Conservation (phyloP, 139 green algal species). For the Astrephomene gubernaculifera region DNA sequence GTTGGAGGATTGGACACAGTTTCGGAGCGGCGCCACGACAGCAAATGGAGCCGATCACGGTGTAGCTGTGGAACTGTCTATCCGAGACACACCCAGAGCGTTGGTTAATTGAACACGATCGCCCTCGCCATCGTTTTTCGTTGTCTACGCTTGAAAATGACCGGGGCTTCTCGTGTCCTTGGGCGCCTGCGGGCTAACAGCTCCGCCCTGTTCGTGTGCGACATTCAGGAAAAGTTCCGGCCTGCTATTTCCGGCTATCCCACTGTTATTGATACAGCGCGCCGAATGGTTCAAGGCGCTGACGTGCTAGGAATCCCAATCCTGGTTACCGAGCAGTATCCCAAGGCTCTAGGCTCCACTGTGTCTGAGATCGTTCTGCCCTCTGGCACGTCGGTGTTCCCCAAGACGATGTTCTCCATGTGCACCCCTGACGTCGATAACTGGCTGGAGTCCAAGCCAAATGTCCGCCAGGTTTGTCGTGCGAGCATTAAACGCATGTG, state of each 20-base stretch:
- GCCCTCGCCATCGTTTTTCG: too few relatives aligned
- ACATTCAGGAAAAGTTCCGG: constrained; percentile 84
- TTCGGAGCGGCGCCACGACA: too few relatives aligned
- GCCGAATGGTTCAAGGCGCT: constrained; percentile 70
- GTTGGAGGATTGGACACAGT: too few relatives aligned
- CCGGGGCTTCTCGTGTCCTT: neutral
- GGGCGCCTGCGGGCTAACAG: constrained; percentile 29
- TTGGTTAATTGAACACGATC: too few relatives aligned
- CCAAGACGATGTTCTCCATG: constrained; percentile 76
- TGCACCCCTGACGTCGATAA: constrained; percentile 57
- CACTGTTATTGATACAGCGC: constrained; percentile 71
- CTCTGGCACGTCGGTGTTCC: neutral
- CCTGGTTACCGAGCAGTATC: constrained; percentile 88
- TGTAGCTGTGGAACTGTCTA: too few relatives aligned
- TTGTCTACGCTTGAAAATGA: neutral
- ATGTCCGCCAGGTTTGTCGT: constrained; percentile 64
- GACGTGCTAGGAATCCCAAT: constrained; percentile 75
- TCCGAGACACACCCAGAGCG: too few relatives aligned
- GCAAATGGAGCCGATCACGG: too few relatives aligned
- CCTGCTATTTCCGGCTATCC: constrained; percentile 72
- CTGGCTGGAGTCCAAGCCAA: constrained; percentile 30
- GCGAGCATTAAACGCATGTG: too few relatives aligned
- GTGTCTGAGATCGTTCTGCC: constrained; percentile 65
- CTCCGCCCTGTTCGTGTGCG: constrained; percentile 80
- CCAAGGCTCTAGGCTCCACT: constrained; percentile 83